A percentile compares a stretch with the other conserved stretches of the same genome.
These are phyloP conservation scores for Coccomyxa sp. DNA, from an alignment of 139 green algal genomes.

Conservation along the genomic window DNA sequence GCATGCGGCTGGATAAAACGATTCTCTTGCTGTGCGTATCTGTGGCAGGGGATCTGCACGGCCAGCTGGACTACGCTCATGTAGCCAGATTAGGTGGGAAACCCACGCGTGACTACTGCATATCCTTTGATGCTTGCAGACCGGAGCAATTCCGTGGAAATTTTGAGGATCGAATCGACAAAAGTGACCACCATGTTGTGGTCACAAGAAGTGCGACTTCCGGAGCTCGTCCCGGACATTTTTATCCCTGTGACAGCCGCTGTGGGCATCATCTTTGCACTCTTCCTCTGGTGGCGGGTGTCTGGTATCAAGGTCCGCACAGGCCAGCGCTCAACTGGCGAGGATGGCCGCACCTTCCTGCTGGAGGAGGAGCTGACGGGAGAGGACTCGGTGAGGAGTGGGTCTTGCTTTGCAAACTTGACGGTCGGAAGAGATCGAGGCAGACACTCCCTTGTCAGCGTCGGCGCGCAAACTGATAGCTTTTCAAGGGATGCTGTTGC, in stretches of 20 bases:
- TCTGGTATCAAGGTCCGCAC: constrained; percentile 44
- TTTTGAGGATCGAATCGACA: not conserved
- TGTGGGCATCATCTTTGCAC: constrained; percentile 58
- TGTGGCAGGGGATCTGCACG: too few relatives aligned
- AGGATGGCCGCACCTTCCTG: constrained; percentile 75
- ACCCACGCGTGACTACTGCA: too few relatives aligned
- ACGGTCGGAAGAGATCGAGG: not conserved
- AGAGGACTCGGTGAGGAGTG: constrained; percentile 43
- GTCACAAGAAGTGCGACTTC: not conserved
- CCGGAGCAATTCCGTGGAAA: too few relatives aligned
- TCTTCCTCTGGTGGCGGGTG: constrained; percentile 67
- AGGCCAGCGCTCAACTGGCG: constrained; percentile 30
- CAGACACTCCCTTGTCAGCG: not conserved
- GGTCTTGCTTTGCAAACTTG: not conserved
- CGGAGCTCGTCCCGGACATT: not conserved
- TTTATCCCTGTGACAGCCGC: constrained; percentile 49
- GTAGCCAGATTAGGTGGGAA: too few relatives aligned
- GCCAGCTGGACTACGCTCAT: too few relatives aligned
- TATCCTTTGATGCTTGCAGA: too few relatives aligned
- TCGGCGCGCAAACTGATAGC: not conserved
- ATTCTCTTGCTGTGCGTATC: too few relatives aligned
- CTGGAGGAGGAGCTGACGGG: constrained; percentile 72
- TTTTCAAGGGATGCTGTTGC: not conserved
- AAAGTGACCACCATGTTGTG: not conserved
- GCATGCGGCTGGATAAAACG: too few relatives aligned